A percentile compares a stretch with the other conserved stretches of the same genome.
Conservation (phyloP, 345 rosid species). For the Combretum micranthum region DNA sequence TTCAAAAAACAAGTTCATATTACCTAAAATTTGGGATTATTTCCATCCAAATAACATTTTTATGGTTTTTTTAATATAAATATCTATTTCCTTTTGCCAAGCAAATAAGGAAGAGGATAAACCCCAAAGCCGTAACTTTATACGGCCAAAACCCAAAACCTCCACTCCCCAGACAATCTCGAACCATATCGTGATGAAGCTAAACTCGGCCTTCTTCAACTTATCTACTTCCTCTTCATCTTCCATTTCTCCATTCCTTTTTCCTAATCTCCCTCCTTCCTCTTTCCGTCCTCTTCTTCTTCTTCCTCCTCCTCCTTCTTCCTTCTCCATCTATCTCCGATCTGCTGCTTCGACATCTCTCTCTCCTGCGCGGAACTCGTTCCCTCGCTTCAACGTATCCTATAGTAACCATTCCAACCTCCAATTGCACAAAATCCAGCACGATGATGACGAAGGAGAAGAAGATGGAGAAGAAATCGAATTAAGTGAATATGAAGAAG, state of each 20-base stretch:
- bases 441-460: not conserved
- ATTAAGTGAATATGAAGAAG: conserved; percentile 12
- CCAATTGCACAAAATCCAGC: not conserved
- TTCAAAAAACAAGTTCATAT: no score
- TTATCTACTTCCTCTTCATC: conserved; percentile 7
- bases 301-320: not conserved
- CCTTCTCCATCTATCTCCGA: conserved; percentile 5
- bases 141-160: not conserved
- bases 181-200: no score
- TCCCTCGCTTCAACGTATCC: not conserved
- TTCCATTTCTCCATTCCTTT: conserved; percentile 3
- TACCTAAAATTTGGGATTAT: no score
- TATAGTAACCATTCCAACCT: no score
- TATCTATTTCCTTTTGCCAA: no score
- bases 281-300: not conserved
- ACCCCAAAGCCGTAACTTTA: not conserved
- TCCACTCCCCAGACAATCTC: not conserved
- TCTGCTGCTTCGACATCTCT: conserved; percentile 4
- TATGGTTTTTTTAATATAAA: no score
- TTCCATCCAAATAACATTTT: no score
- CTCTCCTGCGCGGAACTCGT: conserved; percentile 5
- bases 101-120: conserved; percentile 7
- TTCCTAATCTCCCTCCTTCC: not conserved
- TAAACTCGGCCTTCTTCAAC: not conserved
- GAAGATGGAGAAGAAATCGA: conserved; percentile 10